phyloP scores from a whole-genome alignment of 345 rosid species.

The Gossypium raimondii region DNA sequence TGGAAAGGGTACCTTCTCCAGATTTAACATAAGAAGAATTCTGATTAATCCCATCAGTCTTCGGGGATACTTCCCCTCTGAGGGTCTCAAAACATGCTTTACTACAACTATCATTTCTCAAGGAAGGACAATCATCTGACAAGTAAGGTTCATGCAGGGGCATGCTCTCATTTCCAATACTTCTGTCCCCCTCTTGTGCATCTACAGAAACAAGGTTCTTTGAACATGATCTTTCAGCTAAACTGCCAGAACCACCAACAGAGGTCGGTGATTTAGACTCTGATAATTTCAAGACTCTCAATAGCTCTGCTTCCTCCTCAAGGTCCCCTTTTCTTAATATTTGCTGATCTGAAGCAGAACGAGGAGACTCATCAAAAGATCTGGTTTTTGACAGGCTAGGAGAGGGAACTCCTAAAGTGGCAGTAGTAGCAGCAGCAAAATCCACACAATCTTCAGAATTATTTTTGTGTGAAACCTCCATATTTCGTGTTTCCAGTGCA shows the following conservation, averaged over 20 bases:
- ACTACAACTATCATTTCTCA: constrained; percentile 27
- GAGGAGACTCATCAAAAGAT: constrained; percentile 79
- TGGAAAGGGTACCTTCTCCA: constrained; percentile 20
- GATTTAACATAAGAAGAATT: constrained; percentile 29
- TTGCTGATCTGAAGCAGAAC: constrained; percentile 38
- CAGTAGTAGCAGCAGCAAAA: constrained; percentile 96
- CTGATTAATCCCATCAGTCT: constrained; percentile 27
- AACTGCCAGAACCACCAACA: constrained; percentile 27
- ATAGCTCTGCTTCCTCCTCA: constrained; percentile 76
- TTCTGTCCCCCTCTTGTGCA: constrained; percentile 20
- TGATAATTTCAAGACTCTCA: constrained; percentile 66
- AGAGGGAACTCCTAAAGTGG: constrained; percentile 92
- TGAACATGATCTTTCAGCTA: constrained; percentile 34
- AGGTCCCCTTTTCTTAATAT: constrained; percentile 64
- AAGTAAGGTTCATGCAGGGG: constrained; percentile 29
- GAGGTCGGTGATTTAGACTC: constrained; percentile 37
- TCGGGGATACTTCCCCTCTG: constrained; percentile 27
- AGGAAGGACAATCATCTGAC: constrained; percentile 23
- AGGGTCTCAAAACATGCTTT: constrained; percentile 24
- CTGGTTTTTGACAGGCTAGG: constrained; percentile 74
- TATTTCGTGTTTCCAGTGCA: constrained; percentile 60
- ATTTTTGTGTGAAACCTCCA: constrained; percentile 37
- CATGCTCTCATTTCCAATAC: constrained; percentile 22
- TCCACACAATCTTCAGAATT: constrained; percentile 64
- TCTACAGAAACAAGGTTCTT: constrained; percentile 16